A percentile compares a stretch with the other conserved stretches of the same genome.
These are phyloP conservation scores for Salix brachista DNA, from an alignment of 345 rosid species.

Conservation along the genomic window DNA sequence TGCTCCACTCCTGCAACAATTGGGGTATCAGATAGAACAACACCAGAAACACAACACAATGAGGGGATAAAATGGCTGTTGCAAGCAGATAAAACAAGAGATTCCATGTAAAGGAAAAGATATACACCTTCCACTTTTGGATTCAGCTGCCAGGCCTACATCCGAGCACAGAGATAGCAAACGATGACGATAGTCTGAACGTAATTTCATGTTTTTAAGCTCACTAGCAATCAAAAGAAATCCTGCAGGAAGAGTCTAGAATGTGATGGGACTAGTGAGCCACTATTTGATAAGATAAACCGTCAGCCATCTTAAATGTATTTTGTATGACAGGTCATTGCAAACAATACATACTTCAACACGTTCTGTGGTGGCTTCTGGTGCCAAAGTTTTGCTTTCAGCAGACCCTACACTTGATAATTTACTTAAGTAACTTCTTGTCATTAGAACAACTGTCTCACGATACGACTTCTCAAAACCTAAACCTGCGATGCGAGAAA, in stretches of 20 bases:
- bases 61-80: background rate
- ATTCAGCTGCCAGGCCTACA: constrained; percentile 96
- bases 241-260: constrained; percentile 99
- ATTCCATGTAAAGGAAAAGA: background rate
- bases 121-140: constrained; percentile 84
- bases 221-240: constrained; percentile 83
- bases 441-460: constrained; percentile 94
- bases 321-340: constrained; percentile 3
- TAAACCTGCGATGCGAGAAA: constrained; percentile 90
- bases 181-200: constrained; percentile 90
- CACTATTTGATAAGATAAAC: constrained; percentile 28
- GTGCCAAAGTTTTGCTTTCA: constrained; percentile 76
- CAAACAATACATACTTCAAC: constrained; percentile 60
- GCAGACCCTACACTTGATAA: constrained; percentile 76
- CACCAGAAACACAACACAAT: constrained; percentile 9
- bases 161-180: constrained; percentile 95
- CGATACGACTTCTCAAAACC: constrained; percentile 99
- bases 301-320: constrained; percentile 13
- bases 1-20: constrained; percentile 85
- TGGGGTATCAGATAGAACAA: constrained; percentile 13
- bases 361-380: constrained; percentile 88
- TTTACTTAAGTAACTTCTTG: constrained; percentile 84
- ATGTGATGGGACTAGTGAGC: constrained; percentile 51
- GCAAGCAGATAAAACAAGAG: constrained; percentile 9
- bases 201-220: constrained; percentile 66